Conservation (phyloP, 2,329 filamentous ascomycete genomes). For the Microdochium paspali region DNA sequence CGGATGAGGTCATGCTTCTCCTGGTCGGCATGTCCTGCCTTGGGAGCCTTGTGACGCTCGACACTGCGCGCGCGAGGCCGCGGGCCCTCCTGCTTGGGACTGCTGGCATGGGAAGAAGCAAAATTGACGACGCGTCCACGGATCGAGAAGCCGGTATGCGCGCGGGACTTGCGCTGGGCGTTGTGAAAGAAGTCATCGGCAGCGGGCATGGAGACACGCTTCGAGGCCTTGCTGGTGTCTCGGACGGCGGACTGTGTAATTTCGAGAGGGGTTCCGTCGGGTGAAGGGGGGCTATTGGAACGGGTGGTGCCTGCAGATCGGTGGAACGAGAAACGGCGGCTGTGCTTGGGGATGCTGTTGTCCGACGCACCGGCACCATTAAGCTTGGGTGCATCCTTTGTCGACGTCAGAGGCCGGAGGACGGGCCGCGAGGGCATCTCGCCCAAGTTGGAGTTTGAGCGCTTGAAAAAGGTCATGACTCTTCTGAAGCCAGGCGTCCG, state of each 20-base stretch:
- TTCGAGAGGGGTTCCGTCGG: constrained; percentile 30
- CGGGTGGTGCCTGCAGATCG: constrained; percentile 34
- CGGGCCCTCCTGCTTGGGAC: constrained; percentile 11
- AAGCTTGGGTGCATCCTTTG: neutral
- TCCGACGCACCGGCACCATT: neutral
- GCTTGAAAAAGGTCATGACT: neutral
- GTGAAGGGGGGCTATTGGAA: constrained; percentile 41
- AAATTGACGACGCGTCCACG: constrained; percentile 40
- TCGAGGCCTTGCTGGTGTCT: constrained; percentile 12
- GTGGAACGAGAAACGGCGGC: constrained; percentile 36
- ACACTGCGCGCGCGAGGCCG: constrained; percentile 15
- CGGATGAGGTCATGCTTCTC: constrained; percentile 28
- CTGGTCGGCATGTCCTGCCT: constrained; percentile 7
- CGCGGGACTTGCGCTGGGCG: constrained; percentile 39
- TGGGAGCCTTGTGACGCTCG: constrained; percentile 16
- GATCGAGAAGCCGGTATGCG: constrained; percentile 39
- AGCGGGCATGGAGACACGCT: constrained; percentile 23
- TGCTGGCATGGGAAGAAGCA: constrained; percentile 9
- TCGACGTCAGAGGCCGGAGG: neutral
- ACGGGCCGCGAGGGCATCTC: neutral
- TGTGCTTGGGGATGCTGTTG: constrained; percentile 9
- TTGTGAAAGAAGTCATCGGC: constrained; percentile 33
- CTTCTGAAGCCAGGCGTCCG: neutral
- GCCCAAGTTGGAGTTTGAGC: neutral
- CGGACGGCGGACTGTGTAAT: constrained; percentile 20